These are phyloP conservation scores for Haberlea rhodopensis DNA, from an alignment of 257 asterid genomes.

Conservation along the genomic window DNA sequence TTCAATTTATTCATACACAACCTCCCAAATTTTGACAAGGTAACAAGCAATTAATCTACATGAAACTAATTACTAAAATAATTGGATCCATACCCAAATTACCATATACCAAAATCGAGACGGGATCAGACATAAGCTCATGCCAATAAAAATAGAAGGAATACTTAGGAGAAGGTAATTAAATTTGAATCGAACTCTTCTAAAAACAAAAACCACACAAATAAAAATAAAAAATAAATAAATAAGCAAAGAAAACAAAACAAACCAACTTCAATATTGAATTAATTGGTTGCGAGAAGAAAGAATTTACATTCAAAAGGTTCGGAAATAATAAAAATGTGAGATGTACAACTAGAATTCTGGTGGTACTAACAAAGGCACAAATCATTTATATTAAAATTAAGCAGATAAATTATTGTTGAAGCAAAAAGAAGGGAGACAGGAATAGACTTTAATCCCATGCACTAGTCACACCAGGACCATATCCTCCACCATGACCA, in stretches of 20 bases:
- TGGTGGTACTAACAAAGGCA: neutral
- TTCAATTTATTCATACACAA: too few relatives aligned
- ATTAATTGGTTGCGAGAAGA: neutral
- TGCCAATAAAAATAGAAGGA: too few relatives aligned
- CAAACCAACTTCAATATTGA: neutral
- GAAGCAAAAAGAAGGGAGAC: neutral
- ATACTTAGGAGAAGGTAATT: too few relatives aligned
- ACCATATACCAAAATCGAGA: too few relatives aligned
- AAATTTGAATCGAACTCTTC: too few relatives aligned
- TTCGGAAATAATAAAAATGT: neutral
- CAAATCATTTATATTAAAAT: too few relatives aligned
- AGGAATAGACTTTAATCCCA: constrained; percentile 43
- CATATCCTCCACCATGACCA: constrained; percentile 43
- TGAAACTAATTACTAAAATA: too few relatives aligned
- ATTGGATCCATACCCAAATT: too few relatives aligned
- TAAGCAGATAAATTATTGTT: neutral
- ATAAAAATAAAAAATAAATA: constrained; percentile 20
- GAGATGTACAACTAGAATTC: neutral
- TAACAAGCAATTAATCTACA: too few relatives aligned
- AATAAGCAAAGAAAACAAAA: neutral
- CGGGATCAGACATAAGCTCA: too few relatives aligned
- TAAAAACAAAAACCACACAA: too few relatives aligned
- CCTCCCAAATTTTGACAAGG: too few relatives aligned
- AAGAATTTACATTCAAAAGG: neutral
- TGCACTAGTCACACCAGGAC: constrained; percentile 50